Conservation (phyloP, 768 basidiomycete genomes). For the Crucibulum laeve region DNA sequence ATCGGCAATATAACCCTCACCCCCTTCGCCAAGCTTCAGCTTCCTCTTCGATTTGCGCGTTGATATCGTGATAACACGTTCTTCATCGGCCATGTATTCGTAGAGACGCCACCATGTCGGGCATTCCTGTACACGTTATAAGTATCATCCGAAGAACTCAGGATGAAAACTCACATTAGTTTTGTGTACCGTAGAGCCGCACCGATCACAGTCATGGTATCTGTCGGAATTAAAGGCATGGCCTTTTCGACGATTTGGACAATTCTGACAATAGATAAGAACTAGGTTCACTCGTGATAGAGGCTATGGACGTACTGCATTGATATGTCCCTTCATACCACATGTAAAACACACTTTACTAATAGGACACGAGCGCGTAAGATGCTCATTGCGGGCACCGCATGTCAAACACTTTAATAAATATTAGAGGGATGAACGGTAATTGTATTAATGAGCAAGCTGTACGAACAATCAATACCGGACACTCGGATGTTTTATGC, state of each 20-base stretch:
- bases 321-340: conserved; percentile 83
- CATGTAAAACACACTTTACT: conserved; percentile 78
- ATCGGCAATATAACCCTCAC: conserved; percentile 71
- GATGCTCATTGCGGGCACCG: conserved; percentile 76
- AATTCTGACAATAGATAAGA: conserved; percentile 40
- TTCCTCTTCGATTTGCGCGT: conserved; percentile 45
- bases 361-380: conserved; percentile 73
- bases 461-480: conserved; percentile 61
- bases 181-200: conserved; percentile 60
- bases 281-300: neutral
- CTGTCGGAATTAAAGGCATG: conserved; percentile 16
- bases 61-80: conserved; percentile 38
- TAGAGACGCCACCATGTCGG: conserved; percentile 82
- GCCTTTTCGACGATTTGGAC: conserved; percentile 54
- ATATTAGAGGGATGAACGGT: neutral
- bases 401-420: conserved; percentile 68
- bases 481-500: conserved; percentile 65
- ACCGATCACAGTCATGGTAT: conserved; percentile 61
- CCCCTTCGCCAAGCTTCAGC: conserved; percentile 58
- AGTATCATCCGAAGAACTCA: neutral
- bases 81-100: conserved; percentile 58
- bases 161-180: conserved; percentile 45
- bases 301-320: conserved; percentile 37
- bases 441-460: conserved; percentile 1
- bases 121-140: conserved; percentile 55